Base-by-base conservation (phyloP, 495 filamentous ascomycete genomes). In the Lasiosphaeria miniovina region DNA sequence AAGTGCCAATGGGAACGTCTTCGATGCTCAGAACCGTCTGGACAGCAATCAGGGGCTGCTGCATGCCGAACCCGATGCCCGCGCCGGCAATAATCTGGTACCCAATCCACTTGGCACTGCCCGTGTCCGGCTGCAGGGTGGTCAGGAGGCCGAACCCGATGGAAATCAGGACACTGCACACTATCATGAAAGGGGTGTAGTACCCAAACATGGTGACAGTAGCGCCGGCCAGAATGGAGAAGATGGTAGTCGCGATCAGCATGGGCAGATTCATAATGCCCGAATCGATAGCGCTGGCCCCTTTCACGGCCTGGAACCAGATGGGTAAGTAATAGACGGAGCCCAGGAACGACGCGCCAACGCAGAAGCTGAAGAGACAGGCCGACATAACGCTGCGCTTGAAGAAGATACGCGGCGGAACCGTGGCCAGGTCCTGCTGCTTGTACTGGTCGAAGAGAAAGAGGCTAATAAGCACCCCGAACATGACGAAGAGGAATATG, bases 261-360 rank as follows among this genome's bases (percentile, higher is more conserved):
- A 89, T 78, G 0, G 91, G 91, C 10, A 96, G 73, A 61, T 86
- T 90, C 71, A 84, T 83, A 68, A 95, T 88, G 24, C 92, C 92
- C 0, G 88, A 91, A 40, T 82, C 75, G 11, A 85, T 82, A 11
- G 91, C 88, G 0, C 77, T 76, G 0, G 82, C 83, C 52, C 80
- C 83, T 68, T 92, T 87, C 70, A 96, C 85, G 6, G 90, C 84
- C 66, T 96, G 92, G 79, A 96, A 95, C 88, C 88, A 96, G 63
- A 93, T 88, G 0, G 92, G 91, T 17, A 96, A 73, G 77, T 88
- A 88, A 70, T 86, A 90, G 17, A 86, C 71, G 3, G 85, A 71
- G n/a, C 88, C 72, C 56, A 93, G 83, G 72, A 91, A 90, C 0
- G 80, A 71, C n/a, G 80, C 82, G 32, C 84, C 86, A 8, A 88